Evolutionary conservation across 2,329 filamentous ascomycete genomes (phyloP), one percentile per base, ranked within the genome.

Genomic region (Cylindrodendrum hubeiense): DNA sequence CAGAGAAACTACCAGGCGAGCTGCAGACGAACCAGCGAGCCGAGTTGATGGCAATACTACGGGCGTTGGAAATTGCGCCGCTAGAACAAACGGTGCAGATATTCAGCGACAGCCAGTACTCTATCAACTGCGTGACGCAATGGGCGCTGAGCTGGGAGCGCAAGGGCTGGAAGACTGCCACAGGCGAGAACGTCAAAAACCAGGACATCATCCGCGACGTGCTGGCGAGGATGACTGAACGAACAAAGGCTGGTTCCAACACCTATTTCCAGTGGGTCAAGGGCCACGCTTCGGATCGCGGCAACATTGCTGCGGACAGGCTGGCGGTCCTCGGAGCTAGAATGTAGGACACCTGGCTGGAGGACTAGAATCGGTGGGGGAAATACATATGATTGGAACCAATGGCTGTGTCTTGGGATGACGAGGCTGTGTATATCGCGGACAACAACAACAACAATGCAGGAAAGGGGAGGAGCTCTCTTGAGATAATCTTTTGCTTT

Each of bases 11-110:
- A 3, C 80, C 85, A 55, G 94, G 94, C 54, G 83, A 86, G 17
- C 84, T 86, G 10, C 96, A 98, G 80, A 98, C 96, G 1, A 99
- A 99, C 77, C 94, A 98, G 79, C 92, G 96, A 3, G 96, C 95
- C n/a, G 96, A 99, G 81, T 84, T 99, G 63, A 95, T 93, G 24
- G 96, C 94, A 8, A 91, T 98, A 67, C 84, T 93, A 30, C 91
- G 95, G 62, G 95, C 95, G 1, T 85, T 98, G 22, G 90, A 98
- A 74, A 87, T 91, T 49, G 89, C 91, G 2, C 90, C 93, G 1
- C 80, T 87, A 17, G 85, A 90, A 63, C 86, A 92, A 62, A 84
- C 89, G 65, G 87, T 97, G 13, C 86, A 90, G 61, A 97, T 99
- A 70, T 87, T 91, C 76, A 94, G 91, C n/a, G 96, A 99, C 80